Evolutionary conservation across 257 asterid species (phyloP).

Genomic region (Leptodermis oblonga): DNA sequence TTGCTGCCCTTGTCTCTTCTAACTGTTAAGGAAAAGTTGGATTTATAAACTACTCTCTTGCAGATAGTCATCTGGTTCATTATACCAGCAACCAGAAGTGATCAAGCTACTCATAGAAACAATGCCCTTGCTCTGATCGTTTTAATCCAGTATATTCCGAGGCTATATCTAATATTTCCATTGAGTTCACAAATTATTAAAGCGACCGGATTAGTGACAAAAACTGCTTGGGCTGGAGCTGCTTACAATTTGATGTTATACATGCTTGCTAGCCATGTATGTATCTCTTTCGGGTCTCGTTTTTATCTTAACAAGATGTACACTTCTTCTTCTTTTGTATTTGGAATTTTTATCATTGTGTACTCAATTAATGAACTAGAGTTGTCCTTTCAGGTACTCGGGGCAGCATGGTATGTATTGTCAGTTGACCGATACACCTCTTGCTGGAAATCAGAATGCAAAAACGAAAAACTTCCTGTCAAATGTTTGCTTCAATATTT

Average conservation of each 20-base stretch:
- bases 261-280: conserved; percentile 96
- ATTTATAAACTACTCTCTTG: conserved; percentile 16
- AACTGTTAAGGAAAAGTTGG: not conserved
- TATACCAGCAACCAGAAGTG: conserved; percentile 76
- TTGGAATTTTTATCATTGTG: conserved; percentile 1
- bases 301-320: conserved; percentile 2
- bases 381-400: conserved; percentile 54
- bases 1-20: not conserved
- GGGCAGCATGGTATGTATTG: conserved; percentile 92
- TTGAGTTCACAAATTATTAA: conserved; percentile 88
- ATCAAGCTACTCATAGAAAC: conserved; percentile 59
- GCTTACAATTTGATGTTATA: conserved; percentile 88
- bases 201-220: conserved; percentile 96
- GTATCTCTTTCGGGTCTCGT: conserved; percentile 30
- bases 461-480: conserved; percentile 42
- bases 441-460: conserved; percentile 88
- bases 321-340: not conserved
- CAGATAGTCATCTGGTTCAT: conserved; percentile 92
- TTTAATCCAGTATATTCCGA: conserved; percentile 81
- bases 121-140: conserved; percentile 95
- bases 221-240: conserved; percentile 99
- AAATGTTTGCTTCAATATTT: conserved; percentile 58
- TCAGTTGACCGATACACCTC: conserved; percentile 84
- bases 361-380: not conserved
- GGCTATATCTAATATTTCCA: conserved; percentile 91